A percentile compares a stretch with the other conserved stretches of the same genome.
Conservation (phyloP, 179 eudicot genomes). For the Silene coronaria region DNA sequence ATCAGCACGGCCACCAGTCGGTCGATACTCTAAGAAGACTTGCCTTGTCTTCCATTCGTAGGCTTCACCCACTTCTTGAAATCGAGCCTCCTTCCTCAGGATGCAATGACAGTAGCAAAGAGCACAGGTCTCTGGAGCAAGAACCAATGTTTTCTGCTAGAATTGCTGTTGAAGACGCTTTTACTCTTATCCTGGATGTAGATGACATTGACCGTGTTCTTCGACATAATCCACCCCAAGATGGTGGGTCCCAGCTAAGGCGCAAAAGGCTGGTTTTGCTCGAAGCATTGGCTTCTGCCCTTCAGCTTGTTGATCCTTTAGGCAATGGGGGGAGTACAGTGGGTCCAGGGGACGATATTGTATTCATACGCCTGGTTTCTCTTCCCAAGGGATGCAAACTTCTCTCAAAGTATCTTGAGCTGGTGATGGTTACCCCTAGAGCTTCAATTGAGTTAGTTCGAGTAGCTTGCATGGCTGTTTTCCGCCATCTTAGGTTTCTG, state of each 20-base stretch:
- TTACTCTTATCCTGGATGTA: slow-evolving; percentile 56
- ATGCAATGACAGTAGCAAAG: slow-evolving; percentile 34
- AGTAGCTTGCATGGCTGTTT: slow-evolving; percentile 70
- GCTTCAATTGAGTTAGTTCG: slow-evolving; percentile 61
- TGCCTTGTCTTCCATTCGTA: slow-evolving; percentile 60
- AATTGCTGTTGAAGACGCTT: slow-evolving; percentile 58
- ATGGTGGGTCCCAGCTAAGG: slow-evolving; percentile 56
- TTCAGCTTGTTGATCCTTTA: slow-evolving; percentile 73
- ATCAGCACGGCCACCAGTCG: slow-evolving; percentile 54
- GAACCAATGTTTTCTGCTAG: slow-evolving; percentile 86
- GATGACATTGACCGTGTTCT: slow-evolving; percentile 70
- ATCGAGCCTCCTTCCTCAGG: slow-evolving; percentile 50
- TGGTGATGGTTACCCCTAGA: slow-evolving; percentile 37
- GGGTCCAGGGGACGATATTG: slow-evolving; percentile 56
- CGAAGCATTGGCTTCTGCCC: slow-evolving; percentile 63
- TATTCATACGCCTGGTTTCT: slow-evolving; percentile 52
- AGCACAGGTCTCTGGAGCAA: slow-evolving; percentile 55
- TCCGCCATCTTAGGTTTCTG: slow-evolving; percentile 64
- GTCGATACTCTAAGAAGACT: slow-evolving; percentile 56
- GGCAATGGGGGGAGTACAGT: slow-evolving; percentile 48
- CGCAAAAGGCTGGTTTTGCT: slow-evolving; percentile 49
- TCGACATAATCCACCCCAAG: slow-evolving; percentile 56
- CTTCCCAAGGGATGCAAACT: slow-evolving; percentile 66
- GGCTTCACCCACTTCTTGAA: slow-evolving; percentile 66
- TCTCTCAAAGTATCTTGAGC: slow-evolving; percentile 43